Conservation (phyloP, 1,284 basidiomycete genomes). For the Trichosporon coremiiforme region DNA sequence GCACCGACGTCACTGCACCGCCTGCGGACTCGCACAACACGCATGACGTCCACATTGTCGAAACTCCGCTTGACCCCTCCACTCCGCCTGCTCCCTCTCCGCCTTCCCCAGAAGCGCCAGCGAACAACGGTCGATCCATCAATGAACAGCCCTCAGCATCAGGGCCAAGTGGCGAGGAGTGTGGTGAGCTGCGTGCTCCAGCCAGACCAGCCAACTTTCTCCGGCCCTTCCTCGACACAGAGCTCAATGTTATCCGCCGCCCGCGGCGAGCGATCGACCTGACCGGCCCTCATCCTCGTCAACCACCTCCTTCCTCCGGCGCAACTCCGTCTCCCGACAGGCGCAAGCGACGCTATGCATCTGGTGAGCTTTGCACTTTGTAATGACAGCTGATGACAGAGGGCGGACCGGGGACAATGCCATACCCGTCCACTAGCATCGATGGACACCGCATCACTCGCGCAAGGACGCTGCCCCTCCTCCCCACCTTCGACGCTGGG, state of each 20-base stretch:
- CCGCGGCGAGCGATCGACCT: neutral
- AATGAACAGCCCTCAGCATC: too few species aligned
- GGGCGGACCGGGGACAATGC: neutral
- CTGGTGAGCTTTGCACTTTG: neutral
- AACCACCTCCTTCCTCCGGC: neutral
- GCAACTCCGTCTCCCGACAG: neutral
- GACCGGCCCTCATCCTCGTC: neutral
- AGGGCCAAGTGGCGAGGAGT: too few species aligned
- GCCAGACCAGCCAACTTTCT: neutral
- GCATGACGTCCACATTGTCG: neutral
- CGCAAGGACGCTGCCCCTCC: neutral
- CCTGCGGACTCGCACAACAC: neutral
- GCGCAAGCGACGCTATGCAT: slow-evolving; percentile 2
- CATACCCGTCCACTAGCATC: neutral
- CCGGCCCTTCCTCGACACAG: neutral
- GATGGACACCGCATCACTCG: neutral
- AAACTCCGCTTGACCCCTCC: neutral
- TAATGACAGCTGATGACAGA: neutral
- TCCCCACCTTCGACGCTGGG: neutral
- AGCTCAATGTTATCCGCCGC: neutral
- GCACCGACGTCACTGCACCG: neutral
- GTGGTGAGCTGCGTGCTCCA: neutral
- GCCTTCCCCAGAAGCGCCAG: neutral
- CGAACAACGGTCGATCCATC: neutral
- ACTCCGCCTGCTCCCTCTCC: neutral